phyloP scores from a whole-genome alignment of 805 yeast genomes.

The Alloascoidea africana region DNA sequence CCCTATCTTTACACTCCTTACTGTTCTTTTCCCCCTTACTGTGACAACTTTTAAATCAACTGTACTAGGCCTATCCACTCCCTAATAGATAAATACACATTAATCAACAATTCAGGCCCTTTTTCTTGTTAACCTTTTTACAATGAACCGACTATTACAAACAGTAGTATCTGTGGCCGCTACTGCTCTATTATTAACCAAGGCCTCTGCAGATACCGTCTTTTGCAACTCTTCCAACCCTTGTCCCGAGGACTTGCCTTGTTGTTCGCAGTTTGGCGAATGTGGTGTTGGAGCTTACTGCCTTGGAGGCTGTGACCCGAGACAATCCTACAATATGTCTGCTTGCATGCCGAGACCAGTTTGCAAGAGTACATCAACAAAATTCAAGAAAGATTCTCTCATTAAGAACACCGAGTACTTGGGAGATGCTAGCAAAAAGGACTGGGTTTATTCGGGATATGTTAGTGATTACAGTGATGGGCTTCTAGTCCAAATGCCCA shows the following conservation, averaged over 20 bases:
- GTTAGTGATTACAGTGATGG: constrained; percentile 44
- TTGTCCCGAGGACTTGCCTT: constrained; percentile 74
- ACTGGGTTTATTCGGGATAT: constrained; percentile 53
- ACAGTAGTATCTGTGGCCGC: too few relatives aligned
- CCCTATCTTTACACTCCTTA: too few relatives aligned
- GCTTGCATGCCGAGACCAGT: constrained; percentile 84
- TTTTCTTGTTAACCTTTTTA: too few relatives aligned
- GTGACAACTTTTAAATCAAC: too few relatives aligned
- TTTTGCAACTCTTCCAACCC: constrained; percentile 34
- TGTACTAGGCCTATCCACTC: too few relatives aligned
- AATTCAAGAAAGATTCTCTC: constrained; percentile 20
- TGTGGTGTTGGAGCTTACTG: constrained; percentile 73
- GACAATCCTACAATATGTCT: constrained; percentile 41
- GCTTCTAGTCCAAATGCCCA: constrained; percentile 64
- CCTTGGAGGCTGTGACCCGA: constrained; percentile 79
- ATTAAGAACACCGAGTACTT: constrained; percentile 27
- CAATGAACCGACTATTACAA: too few relatives aligned
- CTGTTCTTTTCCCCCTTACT: too few relatives aligned
- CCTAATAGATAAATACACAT: too few relatives aligned
- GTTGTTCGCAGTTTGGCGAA: constrained; percentile 69
- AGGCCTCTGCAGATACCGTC: constrained; percentile 11
- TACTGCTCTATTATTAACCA: too few relatives aligned
- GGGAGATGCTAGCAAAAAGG: constrained; percentile 54
- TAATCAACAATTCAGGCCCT: too few relatives aligned
- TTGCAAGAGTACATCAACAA: constrained; percentile 28